Base-by-base conservation (phyloP, 331 rosid species). In the Malus hybrid region DNA sequence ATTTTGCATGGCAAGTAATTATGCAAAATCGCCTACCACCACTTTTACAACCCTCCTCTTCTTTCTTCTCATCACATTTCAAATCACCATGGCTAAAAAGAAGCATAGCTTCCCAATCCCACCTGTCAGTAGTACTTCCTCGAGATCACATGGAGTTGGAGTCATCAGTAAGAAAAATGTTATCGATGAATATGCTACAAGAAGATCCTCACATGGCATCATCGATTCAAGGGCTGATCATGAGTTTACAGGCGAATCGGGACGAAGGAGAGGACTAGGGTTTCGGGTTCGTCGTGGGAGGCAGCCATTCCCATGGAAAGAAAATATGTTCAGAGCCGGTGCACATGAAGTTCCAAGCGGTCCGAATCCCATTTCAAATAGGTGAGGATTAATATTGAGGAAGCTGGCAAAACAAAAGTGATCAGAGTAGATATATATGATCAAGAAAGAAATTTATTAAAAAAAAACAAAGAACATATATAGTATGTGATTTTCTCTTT, bases 281-380 rank as follows among this genome's bases (percentile, higher is more conserved):
- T 61, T 77, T 74, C 34, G 65, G 67, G 81, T 70, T 74, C 80
- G 81, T 22, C 79, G 56, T 5, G 20, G 67, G 67, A 36, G 71
- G 32, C 71, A 82, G 69, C 72, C 85, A n/a, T 69, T 80, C 79
- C 83, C 82, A 63, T 65, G 93, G 93, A 54, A 81, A 72, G 78
- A 83, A 59, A 82, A 69, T 81, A 81, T 71, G 79, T 90, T 88
- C 82, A 84, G 80, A 76, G 88, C 79, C 1, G 77, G 86, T 82
- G 86, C 77, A 59, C 96, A 90, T 83, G 93, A 90, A 85, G 96
- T 92, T 14, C 97, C 97, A 29, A 92, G 97, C 77, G 97, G 97
- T 79, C 97, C 97, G 46, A 92, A 90, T 67, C 97, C 96, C 68
- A 92, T 90, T 81, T 92, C 97, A 70, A 92, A 90, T 76, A 88